Evolutionary conservation across 2,329 filamentous ascomycete species (phyloP).

Genomic region (Calonectria leucothoes): DNA sequence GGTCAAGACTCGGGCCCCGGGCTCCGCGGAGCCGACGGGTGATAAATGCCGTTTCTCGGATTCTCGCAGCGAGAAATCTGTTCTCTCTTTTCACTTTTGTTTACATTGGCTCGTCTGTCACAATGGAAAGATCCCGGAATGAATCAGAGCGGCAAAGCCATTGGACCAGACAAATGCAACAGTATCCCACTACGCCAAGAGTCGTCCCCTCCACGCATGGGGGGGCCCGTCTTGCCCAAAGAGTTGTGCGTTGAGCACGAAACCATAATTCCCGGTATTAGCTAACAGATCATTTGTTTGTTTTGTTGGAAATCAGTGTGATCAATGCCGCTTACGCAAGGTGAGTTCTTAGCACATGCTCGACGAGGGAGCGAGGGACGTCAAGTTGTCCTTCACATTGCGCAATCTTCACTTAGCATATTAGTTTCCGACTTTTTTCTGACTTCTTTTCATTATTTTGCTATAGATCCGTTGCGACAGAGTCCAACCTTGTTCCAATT

Average conservation of each 20-base stretch:
- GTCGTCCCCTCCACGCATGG: background rate
- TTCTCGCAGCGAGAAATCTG: too few relatives aligned
- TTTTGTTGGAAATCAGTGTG: constrained; percentile 55
- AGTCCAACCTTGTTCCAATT: constrained; percentile 68
- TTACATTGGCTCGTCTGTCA: too few relatives aligned
- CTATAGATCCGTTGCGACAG: constrained; percentile 69
- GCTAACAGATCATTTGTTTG: background rate
- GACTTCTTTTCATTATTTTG: too few relatives aligned
- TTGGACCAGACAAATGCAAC: background rate
- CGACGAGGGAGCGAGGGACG: too few relatives aligned
- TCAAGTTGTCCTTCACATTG: background rate
- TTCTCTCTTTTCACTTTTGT: too few relatives aligned
- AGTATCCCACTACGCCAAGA: background rate
- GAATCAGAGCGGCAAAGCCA: too few relatives aligned
- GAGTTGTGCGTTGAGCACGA: background rate
- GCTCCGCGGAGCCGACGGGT: background rate
- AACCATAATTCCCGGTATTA: background rate
- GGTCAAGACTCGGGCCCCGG: background rate
- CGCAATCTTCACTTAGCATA: background rate
- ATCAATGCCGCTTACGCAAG: constrained; percentile 57
- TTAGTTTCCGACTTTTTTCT: too few relatives aligned
- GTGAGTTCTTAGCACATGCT: too few relatives aligned
- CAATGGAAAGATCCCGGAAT: too few relatives aligned
- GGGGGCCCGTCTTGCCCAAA: background rate
- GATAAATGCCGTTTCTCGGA: background rate